Conservation (phyloP, 2,329 filamentous ascomycete species). For the Aspergillus tanneri region DNA sequence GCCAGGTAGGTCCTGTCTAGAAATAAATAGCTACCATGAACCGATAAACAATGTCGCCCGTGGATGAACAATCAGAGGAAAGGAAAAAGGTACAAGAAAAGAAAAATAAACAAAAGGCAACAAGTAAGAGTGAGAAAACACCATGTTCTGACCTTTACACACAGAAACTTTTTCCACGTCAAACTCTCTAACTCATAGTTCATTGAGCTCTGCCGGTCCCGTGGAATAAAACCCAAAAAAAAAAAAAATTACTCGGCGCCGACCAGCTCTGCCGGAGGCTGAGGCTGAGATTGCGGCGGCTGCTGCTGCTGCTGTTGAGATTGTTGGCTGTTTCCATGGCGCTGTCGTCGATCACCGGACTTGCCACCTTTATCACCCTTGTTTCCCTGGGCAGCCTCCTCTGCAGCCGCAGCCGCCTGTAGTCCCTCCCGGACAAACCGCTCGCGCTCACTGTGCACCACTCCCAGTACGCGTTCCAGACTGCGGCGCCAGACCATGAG, state of each 20-base stretch:
- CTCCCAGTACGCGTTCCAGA: slow-evolving; percentile 72
- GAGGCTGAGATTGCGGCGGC: slow-evolving; percentile 11
- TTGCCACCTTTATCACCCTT: slow-evolving; percentile 36
- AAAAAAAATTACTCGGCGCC: background rate
- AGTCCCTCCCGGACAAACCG: slow-evolving; percentile 68
- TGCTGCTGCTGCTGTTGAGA: slow-evolving; percentile 25
- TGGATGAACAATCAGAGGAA: too few relatives aligned
- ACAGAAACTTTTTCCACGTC: slow-evolving; percentile 2
- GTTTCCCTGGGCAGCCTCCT: slow-evolving; percentile 32
- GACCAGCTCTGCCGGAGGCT: background rate
- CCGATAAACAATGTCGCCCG: slow-evolving; percentile 13
- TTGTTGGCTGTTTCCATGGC: slow-evolving; percentile 31
- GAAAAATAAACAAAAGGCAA: slow-evolving; percentile 3
- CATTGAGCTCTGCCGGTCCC: background rate
- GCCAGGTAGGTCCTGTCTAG: slow-evolving; percentile 16
- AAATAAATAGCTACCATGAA: slow-evolving; percentile 20
- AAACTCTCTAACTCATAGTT: background rate
- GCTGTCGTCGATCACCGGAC: slow-evolving; percentile 33
- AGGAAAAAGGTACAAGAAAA: slow-evolving; percentile 5
- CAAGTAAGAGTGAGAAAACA: slow-evolving; percentile 10
- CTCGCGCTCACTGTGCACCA: slow-evolving; percentile 77
- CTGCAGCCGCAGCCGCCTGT: slow-evolving; percentile 51
- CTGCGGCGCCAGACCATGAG: slow-evolving; percentile 89
- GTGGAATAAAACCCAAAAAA: background rate
- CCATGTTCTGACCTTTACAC: slow-evolving; percentile 2